Evolutionary conservation across 495 filamentous ascomycete genomes (phyloP).

Genomic region (Xylaria telfairii): DNA sequence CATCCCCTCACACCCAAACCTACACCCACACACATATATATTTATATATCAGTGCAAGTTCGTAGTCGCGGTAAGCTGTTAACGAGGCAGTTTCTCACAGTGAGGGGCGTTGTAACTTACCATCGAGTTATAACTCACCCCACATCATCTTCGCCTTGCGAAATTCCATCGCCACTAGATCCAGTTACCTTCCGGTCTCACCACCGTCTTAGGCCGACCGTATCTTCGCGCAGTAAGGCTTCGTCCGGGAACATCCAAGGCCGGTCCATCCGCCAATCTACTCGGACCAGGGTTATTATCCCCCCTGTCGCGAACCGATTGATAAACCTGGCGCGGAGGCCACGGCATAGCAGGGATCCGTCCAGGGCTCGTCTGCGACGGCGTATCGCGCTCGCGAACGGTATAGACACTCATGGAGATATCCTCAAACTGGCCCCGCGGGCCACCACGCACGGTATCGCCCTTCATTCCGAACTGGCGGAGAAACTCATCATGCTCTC

Average conservation of each 20-base stretch:
- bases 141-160: neutral
- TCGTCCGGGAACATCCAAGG: neutral
- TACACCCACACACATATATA: no score
- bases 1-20: no score
- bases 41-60: neutral
- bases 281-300: no score
- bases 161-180: neutral
- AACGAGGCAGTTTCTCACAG: neutral
- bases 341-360: neutral
- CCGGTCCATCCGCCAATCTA: neutral
- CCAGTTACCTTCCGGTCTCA: neutral
- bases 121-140: neutral
- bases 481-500: conserved; percentile 35
- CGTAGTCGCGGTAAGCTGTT: neutral
- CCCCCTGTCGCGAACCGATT: no score
- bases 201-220: neutral
- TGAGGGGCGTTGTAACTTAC: neutral
- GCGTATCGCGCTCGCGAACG: neutral
- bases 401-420: conserved; percentile 26
- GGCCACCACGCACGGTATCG: neutral
- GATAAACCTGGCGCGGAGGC: neutral
- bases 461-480: conserved; percentile 21
- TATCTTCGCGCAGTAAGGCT: neutral
- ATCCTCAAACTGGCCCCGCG: conserved; percentile 25
- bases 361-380: neutral